These are phyloP conservation scores for Mucor racemosus DNA, from an alignment of 371 early-diverging fungal species.

Conservation along the genomic window DNA sequence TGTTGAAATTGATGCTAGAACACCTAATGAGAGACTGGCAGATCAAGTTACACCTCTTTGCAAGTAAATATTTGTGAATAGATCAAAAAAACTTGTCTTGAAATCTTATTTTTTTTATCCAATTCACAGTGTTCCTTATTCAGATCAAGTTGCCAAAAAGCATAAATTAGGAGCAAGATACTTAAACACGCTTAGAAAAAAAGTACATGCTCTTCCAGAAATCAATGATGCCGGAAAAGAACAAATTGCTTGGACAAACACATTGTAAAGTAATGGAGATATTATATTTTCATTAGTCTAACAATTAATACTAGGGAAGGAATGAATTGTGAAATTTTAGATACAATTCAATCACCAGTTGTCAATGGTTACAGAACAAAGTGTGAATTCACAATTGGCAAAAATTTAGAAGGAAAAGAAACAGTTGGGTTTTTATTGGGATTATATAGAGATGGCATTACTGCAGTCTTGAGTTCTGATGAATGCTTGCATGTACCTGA, in stretches of 20 bases:
- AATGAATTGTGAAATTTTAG: slow-evolving; percentile 50
- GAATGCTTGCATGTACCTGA: slow-evolving; percentile 61
- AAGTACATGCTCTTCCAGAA: slow-evolving; percentile 25
- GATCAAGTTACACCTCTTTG: slow-evolving; percentile 75
- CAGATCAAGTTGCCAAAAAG: slow-evolving; percentile 36
- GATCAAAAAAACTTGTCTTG: not conserved
- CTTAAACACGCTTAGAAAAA: slow-evolving; percentile 30
- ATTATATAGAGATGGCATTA: slow-evolving; percentile 64
- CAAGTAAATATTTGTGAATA: not conserved
- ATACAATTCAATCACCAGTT: slow-evolving; percentile 68
- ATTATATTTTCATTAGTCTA: not conserved
- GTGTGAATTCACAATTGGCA: slow-evolving; percentile 83
- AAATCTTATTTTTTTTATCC: not conserved
- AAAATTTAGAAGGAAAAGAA: slow-evolving; percentile 55
- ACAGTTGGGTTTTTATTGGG: slow-evolving; percentile 80
- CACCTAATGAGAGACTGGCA: slow-evolving; percentile 65
- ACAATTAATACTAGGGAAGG: slow-evolving; percentile 8
- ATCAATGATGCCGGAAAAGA: slow-evolving; percentile 26
- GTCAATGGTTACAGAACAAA: slow-evolving; percentile 76
- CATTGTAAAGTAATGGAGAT: slow-evolving; percentile 22
- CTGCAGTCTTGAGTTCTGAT: slow-evolving; percentile 55
- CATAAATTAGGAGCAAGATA: slow-evolving; percentile 29
- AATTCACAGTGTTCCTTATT: slow-evolving; percentile 28
- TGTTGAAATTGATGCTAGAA: slow-evolving; percentile 46
- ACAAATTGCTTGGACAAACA: slow-evolving; percentile 49